A percentile compares a stretch with the other conserved stretches of the same genome.
These are phyloP conservation scores for Globisporangium emineosum DNA, from an alignment of 352 stramenopile species.

Conservation along the genomic window DNA sequence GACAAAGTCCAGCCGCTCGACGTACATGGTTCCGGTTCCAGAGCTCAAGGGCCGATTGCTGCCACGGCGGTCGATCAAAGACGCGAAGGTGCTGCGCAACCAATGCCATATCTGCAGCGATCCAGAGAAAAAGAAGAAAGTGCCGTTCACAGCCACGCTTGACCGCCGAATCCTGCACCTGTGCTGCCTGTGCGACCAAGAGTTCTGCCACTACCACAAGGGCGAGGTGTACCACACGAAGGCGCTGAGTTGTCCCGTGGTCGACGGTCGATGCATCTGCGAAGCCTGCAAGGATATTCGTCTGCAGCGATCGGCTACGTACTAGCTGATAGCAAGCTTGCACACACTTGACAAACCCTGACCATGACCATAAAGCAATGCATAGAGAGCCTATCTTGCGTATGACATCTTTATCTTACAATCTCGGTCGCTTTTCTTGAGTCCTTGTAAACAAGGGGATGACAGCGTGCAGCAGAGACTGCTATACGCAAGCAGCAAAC, in stretches of 20 bases:
- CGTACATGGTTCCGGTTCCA: conserved; percentile 81
- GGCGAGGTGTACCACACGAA: conserved; percentile 77
- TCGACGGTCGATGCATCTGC: conserved; percentile 77
- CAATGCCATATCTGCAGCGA: conserved; percentile 79
- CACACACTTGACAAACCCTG: too few species aligned
- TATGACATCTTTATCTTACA: neutral
- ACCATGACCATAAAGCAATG: neutral
- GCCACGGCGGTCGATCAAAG: conserved; percentile 35
- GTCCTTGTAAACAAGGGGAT: too few species aligned
- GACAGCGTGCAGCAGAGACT: neutral
- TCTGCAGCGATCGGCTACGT: conserved; percentile 51
- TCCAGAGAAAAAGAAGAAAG: conserved; percentile 54
- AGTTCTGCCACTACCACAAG: conserved; percentile 86
- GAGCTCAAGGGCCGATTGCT: conserved; percentile 67
- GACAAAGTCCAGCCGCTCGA: conserved; percentile 72
- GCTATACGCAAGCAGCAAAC: neutral
- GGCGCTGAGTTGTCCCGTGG: conserved; percentile 70
- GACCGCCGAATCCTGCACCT: conserved; percentile 78
- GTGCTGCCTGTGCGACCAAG: conserved; percentile 71
- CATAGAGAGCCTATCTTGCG: neutral
- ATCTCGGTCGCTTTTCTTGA: neutral
- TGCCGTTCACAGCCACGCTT: conserved; percentile 61
- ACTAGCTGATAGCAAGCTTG: conserved; percentile 17
- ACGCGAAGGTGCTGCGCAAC: conserved; percentile 42
- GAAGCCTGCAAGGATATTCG: conserved; percentile 62